Evolutionary conservation across 1,284 basidiomycete species (phyloP).

Genomic region (Xanthoconium separans): DNA sequence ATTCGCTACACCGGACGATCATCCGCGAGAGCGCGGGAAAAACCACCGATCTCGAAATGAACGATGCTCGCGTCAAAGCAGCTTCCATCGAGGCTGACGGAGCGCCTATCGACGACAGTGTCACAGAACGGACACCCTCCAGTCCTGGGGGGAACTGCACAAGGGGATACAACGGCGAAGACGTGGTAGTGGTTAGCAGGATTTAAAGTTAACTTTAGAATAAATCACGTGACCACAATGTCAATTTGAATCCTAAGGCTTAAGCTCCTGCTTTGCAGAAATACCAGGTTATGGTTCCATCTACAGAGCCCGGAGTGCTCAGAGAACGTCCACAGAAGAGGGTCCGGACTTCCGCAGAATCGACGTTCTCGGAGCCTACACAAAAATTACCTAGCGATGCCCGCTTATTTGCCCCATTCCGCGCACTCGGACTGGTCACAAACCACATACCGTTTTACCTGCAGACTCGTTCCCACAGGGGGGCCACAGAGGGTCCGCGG

Average conservation of each 20-base stretch:
- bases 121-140: slow-evolving; percentile 3
- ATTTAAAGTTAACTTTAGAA: background rate
- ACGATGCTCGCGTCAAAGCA: background rate
- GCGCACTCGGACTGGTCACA: slow-evolving; percentile 90
- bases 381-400: slow-evolving; percentile 33
- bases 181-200: too few species aligned
- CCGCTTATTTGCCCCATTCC: slow-evolving; percentile 90
- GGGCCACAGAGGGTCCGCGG: slow-evolving; percentile 78
- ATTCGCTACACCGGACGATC: slow-evolving; percentile 56
- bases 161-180: background rate
- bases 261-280: background rate
- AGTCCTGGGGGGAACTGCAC: slow-evolving; percentile 1
- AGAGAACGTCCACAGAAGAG: slow-evolving; percentile 26
- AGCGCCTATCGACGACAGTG: background rate
- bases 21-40: slow-evolving; percentile 42
- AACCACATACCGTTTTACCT: slow-evolving; percentile 90
- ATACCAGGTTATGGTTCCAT: slow-evolving; percentile 18
- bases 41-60: slow-evolving; percentile 17
- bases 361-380: background rate
- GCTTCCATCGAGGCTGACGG: background rate
- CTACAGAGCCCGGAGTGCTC: slow-evolving; percentile 10
- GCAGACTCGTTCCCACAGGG: slow-evolving; percentile 86
- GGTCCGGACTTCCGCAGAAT: slow-evolving; percentile 14
- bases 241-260: too few species aligned
- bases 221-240: too few species aligned